Evolutionary conservation across 2,329 filamentous ascomycete species (phyloP).

Genomic region (Periconia sp.): DNA sequence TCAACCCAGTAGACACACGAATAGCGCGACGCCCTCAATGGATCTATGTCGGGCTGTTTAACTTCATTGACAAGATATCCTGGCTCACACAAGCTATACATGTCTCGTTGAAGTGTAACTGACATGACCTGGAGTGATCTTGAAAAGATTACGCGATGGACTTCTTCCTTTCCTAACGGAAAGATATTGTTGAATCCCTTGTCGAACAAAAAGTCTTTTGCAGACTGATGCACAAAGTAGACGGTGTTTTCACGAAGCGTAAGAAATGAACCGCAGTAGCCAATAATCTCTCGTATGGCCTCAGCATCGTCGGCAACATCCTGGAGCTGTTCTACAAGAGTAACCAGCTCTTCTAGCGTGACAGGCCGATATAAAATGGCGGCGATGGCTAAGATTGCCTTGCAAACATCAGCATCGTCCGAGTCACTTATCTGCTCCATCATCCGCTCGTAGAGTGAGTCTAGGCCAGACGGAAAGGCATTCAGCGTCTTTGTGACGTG

Average conservation of each 20-base stretch:
- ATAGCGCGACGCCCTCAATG: too few species aligned
- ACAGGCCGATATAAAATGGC: not conserved
- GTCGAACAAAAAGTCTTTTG: constrained; percentile 47
- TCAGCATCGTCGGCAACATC: not conserved
- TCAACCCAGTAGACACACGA: too few species aligned
- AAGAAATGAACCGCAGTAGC: not conserved
- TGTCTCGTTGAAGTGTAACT: not conserved
- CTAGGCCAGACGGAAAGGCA: not conserved
- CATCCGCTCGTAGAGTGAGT: not conserved
- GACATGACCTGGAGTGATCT: not conserved
- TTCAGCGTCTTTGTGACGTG: too few species aligned
- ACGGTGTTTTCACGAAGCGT: constrained; percentile 15
- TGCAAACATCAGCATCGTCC: not conserved
- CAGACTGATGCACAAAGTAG: constrained; percentile 51
- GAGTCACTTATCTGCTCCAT: not conserved
- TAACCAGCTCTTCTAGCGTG: not conserved
- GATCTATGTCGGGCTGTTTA: not conserved
- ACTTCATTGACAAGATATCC: too few species aligned
- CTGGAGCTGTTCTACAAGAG: not conserved
- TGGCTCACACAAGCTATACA: not conserved
- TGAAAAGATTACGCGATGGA: constrained; percentile 24
- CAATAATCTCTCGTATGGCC: not conserved
- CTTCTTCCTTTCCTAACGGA: constrained; percentile 22
- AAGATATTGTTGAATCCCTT: constrained; percentile 31
- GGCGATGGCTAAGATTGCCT: not conserved